These are phyloP conservation scores for Mycena maculata DNA, from an alignment of 768 basidiomycete species.

Conservation along the genomic window DNA sequence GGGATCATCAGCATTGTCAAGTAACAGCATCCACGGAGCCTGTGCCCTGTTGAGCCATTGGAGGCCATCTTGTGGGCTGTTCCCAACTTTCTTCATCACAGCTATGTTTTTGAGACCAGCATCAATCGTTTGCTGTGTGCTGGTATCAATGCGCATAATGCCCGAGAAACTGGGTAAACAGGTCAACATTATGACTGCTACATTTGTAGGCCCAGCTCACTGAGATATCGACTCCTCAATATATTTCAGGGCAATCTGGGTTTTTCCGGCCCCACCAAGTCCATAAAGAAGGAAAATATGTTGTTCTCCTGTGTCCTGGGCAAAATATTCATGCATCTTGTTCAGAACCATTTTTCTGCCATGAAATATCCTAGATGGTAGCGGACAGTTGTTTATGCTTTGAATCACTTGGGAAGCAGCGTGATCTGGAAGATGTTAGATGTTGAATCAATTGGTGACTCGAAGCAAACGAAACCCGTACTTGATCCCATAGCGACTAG, in stretches of 20 bases:
- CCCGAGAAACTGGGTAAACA: conserved; percentile 12
- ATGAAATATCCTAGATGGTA: conserved; percentile 1
- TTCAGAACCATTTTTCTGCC: background rate
- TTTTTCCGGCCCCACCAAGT: conserved; percentile 24
- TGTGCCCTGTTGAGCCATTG: conserved; percentile 1
- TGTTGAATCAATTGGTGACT: background rate
- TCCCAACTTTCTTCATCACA: background rate
- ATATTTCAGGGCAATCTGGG: conserved; percentile 23
- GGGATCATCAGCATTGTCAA: conserved; percentile 18
- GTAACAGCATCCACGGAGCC: conserved; percentile 6
- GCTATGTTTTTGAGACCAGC: conserved; percentile 13
- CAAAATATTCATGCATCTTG: background rate
- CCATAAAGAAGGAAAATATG: conserved; percentile 15
- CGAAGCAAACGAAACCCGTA: background rate
- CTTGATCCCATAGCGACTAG: background rate
- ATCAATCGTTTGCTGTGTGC: conserved; percentile 11
- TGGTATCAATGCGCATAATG: conserved; percentile 6
- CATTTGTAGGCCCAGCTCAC: background rate
- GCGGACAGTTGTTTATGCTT: conserved; percentile 4
- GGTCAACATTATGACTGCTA: background rate
- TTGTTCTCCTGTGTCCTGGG: background rate
- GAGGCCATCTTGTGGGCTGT: background rate
- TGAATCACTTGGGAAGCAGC: background rate
- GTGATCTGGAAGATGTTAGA: background rate
- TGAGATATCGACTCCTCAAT: background rate